phyloP scores from a whole-genome alignment of 352 stramenopile genomes.

The Globisporangium carolinianum region DNA sequence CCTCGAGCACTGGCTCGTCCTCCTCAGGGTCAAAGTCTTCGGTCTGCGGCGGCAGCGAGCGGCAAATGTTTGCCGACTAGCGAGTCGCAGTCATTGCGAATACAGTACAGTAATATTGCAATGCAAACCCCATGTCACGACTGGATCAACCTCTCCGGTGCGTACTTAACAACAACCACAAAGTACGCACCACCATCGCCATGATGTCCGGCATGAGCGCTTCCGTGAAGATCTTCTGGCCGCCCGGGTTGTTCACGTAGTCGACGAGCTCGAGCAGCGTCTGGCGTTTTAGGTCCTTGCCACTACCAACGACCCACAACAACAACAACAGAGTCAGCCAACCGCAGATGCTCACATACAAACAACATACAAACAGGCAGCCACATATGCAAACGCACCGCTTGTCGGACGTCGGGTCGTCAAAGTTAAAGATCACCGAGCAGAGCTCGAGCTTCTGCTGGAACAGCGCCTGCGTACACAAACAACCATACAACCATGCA shows the following conservation, averaged over 20 bases:
- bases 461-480: conserved; percentile 82
- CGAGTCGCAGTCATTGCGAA: too few relatives aligned
- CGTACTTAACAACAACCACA: too few relatives aligned
- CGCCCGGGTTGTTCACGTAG: conserved; percentile 96
- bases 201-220: conserved; percentile 96
- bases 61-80: conserved; percentile 92
- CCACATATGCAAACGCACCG: conserved; percentile 27
- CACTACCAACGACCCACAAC: conserved; percentile 21
- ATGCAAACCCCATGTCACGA: not conserved
- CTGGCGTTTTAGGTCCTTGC: conserved; percentile 97
- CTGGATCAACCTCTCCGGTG: too few relatives aligned
- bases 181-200: conserved; percentile 66
- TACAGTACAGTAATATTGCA: not conserved
- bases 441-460: conserved; percentile 95
- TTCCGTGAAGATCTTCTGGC: conserved; percentile 97
- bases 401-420: conserved; percentile 93
- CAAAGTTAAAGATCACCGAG: conserved; percentile 96
- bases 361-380: not conserved
- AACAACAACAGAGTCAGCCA: not conserved
- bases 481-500: not conserved
- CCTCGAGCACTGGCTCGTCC: conserved; percentile 96
- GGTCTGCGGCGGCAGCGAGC: conserved; percentile 88
- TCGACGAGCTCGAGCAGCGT: conserved; percentile 99
- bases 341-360: not conserved
- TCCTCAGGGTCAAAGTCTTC: conserved; percentile 99